These are phyloP conservation scores for Leersia perrieri DNA, from an alignment of 176 grass and related monocot genomes.

Conservation along the genomic window DNA sequence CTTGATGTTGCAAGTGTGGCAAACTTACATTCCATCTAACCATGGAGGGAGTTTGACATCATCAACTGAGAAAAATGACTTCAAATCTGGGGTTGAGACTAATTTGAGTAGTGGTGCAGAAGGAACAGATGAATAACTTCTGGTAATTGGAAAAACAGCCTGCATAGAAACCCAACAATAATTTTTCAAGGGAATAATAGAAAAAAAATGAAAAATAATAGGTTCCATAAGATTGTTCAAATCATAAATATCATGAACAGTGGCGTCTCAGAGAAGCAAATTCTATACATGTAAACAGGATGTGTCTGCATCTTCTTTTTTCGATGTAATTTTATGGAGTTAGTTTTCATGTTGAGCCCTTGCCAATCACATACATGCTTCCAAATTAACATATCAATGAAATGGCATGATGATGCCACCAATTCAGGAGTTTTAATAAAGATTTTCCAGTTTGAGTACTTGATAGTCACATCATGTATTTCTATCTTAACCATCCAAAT, in stretches of 20 bases:
- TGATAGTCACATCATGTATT: slow-evolving; percentile 14
- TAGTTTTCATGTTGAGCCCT: neutral
- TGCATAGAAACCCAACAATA: slow-evolving; percentile 40
- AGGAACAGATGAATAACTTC: slow-evolving; percentile 63
- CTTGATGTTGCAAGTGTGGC: slow-evolving; percentile 15
- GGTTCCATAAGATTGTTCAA: slow-evolving; percentile 1
- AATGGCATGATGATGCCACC: neutral
- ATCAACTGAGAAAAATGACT: slow-evolving; percentile 76
- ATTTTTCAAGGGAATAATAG: slow-evolving; percentile 30
- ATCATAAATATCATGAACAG: neutral
- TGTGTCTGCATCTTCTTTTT: neutral
- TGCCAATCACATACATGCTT: slow-evolving; percentile 5
- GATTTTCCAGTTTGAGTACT: neutral
- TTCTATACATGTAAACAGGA: neutral
- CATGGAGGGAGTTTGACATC: slow-evolving; percentile 80
- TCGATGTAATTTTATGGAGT: neutral
- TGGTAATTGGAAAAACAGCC: slow-evolving; percentile 74
- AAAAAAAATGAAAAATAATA: neutral
- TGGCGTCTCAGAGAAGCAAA: slow-evolving; percentile 8
- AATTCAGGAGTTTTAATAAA: neutral
- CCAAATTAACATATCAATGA: neutral
- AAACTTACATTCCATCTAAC: slow-evolving; percentile 82
- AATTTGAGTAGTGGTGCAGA: slow-evolving; percentile 78
- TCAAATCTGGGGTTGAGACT: slow-evolving; percentile 75
- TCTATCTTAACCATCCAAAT: slow-evolving; percentile 17